Conservation (phyloP, 2,329 filamentous ascomycete species). For the Scopulariopsis brevicaulis region DNA sequence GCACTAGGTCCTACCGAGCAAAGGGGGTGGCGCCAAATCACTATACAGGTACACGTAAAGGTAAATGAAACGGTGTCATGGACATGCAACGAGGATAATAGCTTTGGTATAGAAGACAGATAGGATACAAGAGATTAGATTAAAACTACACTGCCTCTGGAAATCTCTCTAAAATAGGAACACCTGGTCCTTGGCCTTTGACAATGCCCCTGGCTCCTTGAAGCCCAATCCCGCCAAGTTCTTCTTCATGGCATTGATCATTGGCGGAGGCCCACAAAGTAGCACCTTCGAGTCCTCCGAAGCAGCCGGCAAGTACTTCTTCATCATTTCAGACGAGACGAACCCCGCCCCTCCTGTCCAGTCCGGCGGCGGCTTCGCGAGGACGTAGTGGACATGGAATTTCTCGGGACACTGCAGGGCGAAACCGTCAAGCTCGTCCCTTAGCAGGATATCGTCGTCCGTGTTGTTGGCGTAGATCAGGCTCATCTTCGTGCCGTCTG, state of each 20-base stretch:
- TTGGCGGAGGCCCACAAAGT: constrained; percentile 80
- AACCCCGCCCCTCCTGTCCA: constrained; percentile 71
- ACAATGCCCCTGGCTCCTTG: constrained; percentile 32
- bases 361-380: constrained; percentile 73
- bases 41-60: too few relatives aligned
- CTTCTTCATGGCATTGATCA: constrained; percentile 73
- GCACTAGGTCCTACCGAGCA: too few relatives aligned
- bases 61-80: too few relatives aligned
- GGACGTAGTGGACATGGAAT: constrained; percentile 89
- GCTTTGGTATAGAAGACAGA: too few relatives aligned
- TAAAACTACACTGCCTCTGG: background rate
- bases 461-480: constrained; percentile 84
- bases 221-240: constrained; percentile 36
- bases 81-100: too few relatives aligned
- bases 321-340: constrained; percentile 84
- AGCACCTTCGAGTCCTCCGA: constrained; percentile 92
- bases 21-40: too few relatives aligned
- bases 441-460: constrained; percentile 86
- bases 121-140: background rate
- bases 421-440: constrained; percentile 70
- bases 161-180: constrained; percentile 32
- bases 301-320: constrained; percentile 88
- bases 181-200: constrained; percentile 42
- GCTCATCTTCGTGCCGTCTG: constrained; percentile 95
- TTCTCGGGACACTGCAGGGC: constrained; percentile 96